Evolutionary conservation across 108 stramenopile species (phyloP).

Genomic region (Nannochloropsis salina): DNA sequence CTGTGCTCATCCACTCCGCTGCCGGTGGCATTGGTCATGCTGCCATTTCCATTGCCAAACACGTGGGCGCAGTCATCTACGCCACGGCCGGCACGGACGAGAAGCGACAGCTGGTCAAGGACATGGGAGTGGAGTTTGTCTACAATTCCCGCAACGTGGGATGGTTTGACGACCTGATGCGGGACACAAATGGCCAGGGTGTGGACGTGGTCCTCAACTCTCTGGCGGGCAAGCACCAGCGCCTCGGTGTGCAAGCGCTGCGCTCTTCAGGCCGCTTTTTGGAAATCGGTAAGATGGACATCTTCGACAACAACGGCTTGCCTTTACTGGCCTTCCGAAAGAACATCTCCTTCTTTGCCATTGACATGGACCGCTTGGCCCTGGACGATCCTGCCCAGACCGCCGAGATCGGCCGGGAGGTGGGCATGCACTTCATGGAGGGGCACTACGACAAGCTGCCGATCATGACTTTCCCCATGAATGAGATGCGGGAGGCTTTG

Average conservation of each 20-base stretch:
- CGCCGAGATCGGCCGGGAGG: neutral
- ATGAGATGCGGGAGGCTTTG: constrained; percentile 14
- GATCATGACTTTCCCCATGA: too few relatives aligned
- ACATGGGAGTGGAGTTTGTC: constrained; percentile 11
- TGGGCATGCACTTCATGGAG: too few relatives aligned
- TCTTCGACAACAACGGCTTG: constrained; percentile 8
- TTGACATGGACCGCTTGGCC: neutral
- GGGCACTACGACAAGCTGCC: neutral
- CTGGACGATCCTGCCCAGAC: neutral
- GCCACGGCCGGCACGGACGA: neutral
- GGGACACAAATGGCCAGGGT: neutral
- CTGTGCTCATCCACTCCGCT: constrained; percentile 19
- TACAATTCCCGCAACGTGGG: neutral
- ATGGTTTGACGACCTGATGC: constrained; percentile 16
- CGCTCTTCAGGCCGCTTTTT: neutral
- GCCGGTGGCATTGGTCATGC: constrained; percentile 7
- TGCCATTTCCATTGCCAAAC: neutral
- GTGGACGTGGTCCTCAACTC: constrained; percentile 22
- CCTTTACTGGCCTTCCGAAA: too few relatives aligned
- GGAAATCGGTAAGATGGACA: constrained; percentile 21
- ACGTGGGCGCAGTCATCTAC: neutral
- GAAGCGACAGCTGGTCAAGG: neutral
- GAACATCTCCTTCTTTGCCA: too few relatives aligned
- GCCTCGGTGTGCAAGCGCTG: neutral
- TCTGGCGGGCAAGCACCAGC: neutral